A percentile compares a stretch with the other conserved stretches of the same genome.
phyloP scores from a whole-genome alignment of 192 early-diverging fungal genomes.

The Diversispora epigaea region DNA sequence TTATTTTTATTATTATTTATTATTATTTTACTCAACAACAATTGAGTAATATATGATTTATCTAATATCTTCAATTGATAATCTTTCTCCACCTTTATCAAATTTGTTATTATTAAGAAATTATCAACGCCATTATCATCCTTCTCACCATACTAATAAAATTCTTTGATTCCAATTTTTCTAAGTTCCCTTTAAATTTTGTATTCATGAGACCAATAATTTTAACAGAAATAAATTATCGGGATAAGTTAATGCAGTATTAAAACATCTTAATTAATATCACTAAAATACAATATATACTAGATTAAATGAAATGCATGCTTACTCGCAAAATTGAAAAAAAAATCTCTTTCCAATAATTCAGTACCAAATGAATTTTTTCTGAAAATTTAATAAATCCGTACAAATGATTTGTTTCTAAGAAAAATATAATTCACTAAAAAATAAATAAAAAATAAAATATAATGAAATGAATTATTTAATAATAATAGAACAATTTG shows the following conservation, averaged over 20 bases:
- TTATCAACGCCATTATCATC: slow-evolving; percentile 31
- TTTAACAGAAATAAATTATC: slow-evolving; percentile 87
- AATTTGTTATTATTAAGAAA: too few relatives aligned
- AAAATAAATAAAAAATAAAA: background rate
- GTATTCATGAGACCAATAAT: slow-evolving; percentile 82
- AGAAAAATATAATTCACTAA: slow-evolving; percentile 53
- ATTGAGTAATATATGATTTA: slow-evolving; percentile 54
- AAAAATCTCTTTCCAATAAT: slow-evolving; percentile 86
- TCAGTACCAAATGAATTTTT: slow-evolving; percentile 48
- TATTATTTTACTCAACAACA: too few relatives aligned
- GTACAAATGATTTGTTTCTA: slow-evolving; percentile 60
- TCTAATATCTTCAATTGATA: slow-evolving; percentile 64
- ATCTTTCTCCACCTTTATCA: slow-evolving; percentile 54
- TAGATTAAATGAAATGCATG: too few relatives aligned
- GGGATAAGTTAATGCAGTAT: slow-evolving; percentile 57
- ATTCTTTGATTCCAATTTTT: slow-evolving; percentile 37
- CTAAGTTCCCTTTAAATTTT: slow-evolving; percentile 49
- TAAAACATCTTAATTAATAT: too few relatives aligned
- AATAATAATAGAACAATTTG: background rate
- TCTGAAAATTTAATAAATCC: slow-evolving; percentile 59
- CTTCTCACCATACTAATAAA: too few relatives aligned
- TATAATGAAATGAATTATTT: background rate
- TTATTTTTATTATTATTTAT: too few relatives aligned
- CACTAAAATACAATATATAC: too few relatives aligned
- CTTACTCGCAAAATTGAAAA: slow-evolving; percentile 82